phyloP scores from a whole-genome alignment of 148 eudicot genomes.

The Rhododendron griersonianum region DNA sequence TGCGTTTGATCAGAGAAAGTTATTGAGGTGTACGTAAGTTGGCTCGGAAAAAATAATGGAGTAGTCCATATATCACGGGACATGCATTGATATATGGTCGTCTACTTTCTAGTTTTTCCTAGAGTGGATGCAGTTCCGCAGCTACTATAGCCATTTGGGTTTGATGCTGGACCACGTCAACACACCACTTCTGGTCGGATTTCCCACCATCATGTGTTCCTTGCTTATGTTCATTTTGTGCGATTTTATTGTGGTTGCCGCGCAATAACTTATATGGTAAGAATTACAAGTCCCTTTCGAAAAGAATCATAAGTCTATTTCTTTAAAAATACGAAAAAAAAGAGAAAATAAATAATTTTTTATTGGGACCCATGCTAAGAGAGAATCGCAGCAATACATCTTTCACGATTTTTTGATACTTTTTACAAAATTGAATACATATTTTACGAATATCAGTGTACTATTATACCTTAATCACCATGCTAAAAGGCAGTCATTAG shows the following conservation, averaged over 20 bases:
- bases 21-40: not conserved
- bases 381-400: not conserved
- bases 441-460: not conserved
- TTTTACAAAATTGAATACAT: not conserved
- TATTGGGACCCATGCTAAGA: no score
- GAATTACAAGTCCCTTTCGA: no score
- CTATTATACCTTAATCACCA: not conserved
- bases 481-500: not conserved
- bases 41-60: not conserved
- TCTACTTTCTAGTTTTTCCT: not conserved
- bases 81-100: not conserved
- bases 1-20: not conserved
- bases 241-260: not conserved
- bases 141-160: not conserved
- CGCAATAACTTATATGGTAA: not conserved
- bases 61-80: not conserved
- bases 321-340: no score
- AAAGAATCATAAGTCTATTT: no score
- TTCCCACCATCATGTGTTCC: not conserved
- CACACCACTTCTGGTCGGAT: constrained; percentile 1
- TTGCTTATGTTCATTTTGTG: not conserved
- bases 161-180: constrained; percentile 8
- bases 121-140: not conserved
- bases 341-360: not conserved
- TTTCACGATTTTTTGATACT: no score